Evolutionary conservation across 2,329 filamentous ascomycete species (phyloP).

Genomic region (Fusarium torulosum): DNA sequence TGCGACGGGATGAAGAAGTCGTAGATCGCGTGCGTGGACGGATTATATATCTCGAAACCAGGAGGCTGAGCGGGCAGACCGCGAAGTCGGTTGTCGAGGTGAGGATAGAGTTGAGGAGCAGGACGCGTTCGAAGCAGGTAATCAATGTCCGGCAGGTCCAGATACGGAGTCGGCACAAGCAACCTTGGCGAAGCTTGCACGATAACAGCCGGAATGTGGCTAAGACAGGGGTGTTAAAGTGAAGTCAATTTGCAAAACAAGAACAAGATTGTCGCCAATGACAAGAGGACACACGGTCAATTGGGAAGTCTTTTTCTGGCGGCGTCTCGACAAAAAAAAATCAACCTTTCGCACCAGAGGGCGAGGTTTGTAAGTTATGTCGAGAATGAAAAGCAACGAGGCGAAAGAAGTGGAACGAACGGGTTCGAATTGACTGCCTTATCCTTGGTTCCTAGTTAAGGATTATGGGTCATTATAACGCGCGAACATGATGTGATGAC

Average conservation of each 20-base stretch:
- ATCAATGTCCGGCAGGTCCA: constrained; percentile 22
- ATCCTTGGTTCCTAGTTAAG: constrained; percentile 28
- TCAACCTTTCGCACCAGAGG: constrained; percentile 40
- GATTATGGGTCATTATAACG: constrained; percentile 5
- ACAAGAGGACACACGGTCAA: constrained; percentile 11
- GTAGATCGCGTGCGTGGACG: background rate
- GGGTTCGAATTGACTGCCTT: constrained; percentile 19
- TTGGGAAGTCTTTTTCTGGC: constrained; percentile 3
- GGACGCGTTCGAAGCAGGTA: constrained; percentile 21
- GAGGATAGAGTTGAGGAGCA: background rate
- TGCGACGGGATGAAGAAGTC: background rate
- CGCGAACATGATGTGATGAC: constrained; percentile 35
- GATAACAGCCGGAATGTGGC: constrained; percentile 34
- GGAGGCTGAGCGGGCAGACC: constrained; percentile 10
- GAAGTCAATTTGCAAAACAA: constrained; percentile 9
- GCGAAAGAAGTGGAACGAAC: constrained; percentile 36
- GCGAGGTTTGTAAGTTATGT: constrained; percentile 32
- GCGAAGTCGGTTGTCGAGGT: constrained; percentile 12
- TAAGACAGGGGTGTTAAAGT: constrained; percentile 17
- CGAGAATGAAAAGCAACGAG: constrained; percentile 27
- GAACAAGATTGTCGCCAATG: constrained; percentile 2
- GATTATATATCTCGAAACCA: constrained; percentile 7
- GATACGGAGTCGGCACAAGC: constrained; percentile 12
- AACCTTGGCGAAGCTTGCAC: constrained; percentile 18
- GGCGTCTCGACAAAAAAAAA: constrained; percentile 7